phyloP scores from a whole-genome alignment of 345 rosid species.

The Citrus reticulata region DNA sequence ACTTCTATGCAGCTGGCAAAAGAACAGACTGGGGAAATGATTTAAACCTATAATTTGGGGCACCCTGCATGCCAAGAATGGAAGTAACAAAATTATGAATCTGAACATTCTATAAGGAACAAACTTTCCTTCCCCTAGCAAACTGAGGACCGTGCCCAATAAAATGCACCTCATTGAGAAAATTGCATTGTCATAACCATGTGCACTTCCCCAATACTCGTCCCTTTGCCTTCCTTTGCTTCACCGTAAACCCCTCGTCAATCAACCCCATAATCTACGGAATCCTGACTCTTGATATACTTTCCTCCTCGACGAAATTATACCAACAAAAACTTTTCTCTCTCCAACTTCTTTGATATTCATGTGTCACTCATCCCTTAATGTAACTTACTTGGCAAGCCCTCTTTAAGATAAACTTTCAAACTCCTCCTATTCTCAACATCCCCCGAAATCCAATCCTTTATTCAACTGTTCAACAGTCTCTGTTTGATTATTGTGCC shows the following conservation, averaged over 20 bases:
- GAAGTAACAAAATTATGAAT: slow-evolving; percentile 76
- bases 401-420: slow-evolving; percentile 75
- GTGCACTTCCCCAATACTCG: slow-evolving; percentile 84
- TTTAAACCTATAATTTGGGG: slow-evolving; percentile 71
- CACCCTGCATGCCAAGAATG: slow-evolving; percentile 65
- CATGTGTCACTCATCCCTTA: slow-evolving; percentile 42
- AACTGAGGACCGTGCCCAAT: slow-evolving; percentile 90
- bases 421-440: slow-evolving; percentile 68
- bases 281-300: slow-evolving; percentile 28
- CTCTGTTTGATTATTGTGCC: slow-evolving; percentile 25
- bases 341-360: no score
- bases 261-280: slow-evolving; percentile 71
- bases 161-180: slow-evolving; percentile 89
- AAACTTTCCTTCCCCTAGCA: slow-evolving; percentile 66
- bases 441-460: slow-evolving; percentile 59
- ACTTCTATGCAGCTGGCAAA: slow-evolving; percentile 25
- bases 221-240: slow-evolving; percentile 42
- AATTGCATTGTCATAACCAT: slow-evolving; percentile 80
- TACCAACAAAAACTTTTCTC: no score
- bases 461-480: slow-evolving; percentile 73
- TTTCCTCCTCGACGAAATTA: no score
- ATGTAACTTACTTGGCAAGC: slow-evolving; percentile 76
- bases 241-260: slow-evolving; percentile 75
- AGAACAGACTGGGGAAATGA: slow-evolving; percentile 46
- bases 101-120: slow-evolving; percentile 87